Evolutionary conservation across 1,284 basidiomycete species (phyloP), one percentile per base, ranked within the genome.

Genomic region (Phellopilus nigrolimitatus): DNA sequence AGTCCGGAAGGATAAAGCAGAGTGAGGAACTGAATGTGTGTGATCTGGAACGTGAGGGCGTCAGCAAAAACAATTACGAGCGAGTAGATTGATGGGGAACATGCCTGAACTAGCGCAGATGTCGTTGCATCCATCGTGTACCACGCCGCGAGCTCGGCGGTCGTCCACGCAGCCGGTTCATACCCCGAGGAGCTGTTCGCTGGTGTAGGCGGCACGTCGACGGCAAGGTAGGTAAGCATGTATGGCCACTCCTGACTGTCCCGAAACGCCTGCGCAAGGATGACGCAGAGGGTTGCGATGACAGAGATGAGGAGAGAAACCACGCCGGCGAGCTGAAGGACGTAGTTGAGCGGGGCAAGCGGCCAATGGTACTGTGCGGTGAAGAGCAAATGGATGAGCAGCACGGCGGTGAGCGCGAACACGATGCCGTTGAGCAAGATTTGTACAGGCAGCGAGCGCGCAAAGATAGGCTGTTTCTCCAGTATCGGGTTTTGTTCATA

Each of bases 1-100:
- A 95, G 79, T n/a, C 79, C 73, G 3, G 97, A 98, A 1, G 95
- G 95, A 65, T 92, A 99, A 15, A 99, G 78, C 4, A 99, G 79
- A 2, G 95, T 97, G 51, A 99, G 75, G 69, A 98, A 98, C 66
- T 99, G 97, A 49, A 99, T 97, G 69, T 99, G 95, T 0, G 95
- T 97, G 54, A 93, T 87, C 91, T 97, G 64, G 34, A 13, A 9
- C 10, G 22, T 28, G 28, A 31, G 19, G 38, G 9, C 10, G 8
- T 48, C 21, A 38, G 19, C 31, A 19, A n/a, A 12, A 33, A 12
- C n/a, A 12, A 33, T 7, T n/a, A n/a, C n/a, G n/a, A 33, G 31
- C 19, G 36, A 41, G 39, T 34, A 13, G 33, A n/a, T 1, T 9
- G 1, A 13, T 28, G 27, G 3, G 34, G 22, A 15, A 64, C 78